Base-by-base conservation (phyloP, 2,329 filamentous ascomycete species). In the Apiospora phragmitis region DNA sequence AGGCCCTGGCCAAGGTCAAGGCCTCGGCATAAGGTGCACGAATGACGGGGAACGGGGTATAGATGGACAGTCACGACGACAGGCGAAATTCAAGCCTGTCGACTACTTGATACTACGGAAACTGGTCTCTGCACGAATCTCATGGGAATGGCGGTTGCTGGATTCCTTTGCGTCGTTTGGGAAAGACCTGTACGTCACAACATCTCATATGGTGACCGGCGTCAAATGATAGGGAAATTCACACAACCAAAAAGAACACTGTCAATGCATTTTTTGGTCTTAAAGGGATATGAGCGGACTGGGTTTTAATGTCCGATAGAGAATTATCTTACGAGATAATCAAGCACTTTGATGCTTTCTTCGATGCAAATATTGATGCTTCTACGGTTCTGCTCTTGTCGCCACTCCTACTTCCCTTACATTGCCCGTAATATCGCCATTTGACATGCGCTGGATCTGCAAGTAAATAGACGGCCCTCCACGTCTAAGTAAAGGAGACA, bases 1-100 rank as follows among this genome's bases (percentile, higher is more conserved):
- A 98, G 93, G 92, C 94, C 81, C 89, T 97, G 83, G 94, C 94
- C 83, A 97, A 97, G 91, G 88, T 97, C 87, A 93, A 93, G 89
- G 92, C 93, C 80, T 87, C 92, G 80, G 92, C 93, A 84, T 94
- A 93, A 86, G 55, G 32, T 38, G 55, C 55, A 83, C 81, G 68
- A 71, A 71, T 68, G 69, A 49, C 69, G 68, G 41, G 69, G 55
- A 49, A 70, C 51, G 55, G 32, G 55, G 66, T 67, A 70, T 67
- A 67, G 69, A 47, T 59, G 41, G 49, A 67, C 65, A 67, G 45
- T 55, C 32, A 62, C 26, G 68, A 38, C 68, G 49, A 55, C 42
- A 29, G 68, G 51, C 55, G 55, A 65, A 67, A 67, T 1, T 21
- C 14, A 67, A 67, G 65, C 38, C 65, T 3, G 38, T 67, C 42